Evolutionary conservation across 805 yeast species (phyloP), one percentile per base, ranked within the genome.

Genomic region (Hanseniaspora taiwanica): DNA sequence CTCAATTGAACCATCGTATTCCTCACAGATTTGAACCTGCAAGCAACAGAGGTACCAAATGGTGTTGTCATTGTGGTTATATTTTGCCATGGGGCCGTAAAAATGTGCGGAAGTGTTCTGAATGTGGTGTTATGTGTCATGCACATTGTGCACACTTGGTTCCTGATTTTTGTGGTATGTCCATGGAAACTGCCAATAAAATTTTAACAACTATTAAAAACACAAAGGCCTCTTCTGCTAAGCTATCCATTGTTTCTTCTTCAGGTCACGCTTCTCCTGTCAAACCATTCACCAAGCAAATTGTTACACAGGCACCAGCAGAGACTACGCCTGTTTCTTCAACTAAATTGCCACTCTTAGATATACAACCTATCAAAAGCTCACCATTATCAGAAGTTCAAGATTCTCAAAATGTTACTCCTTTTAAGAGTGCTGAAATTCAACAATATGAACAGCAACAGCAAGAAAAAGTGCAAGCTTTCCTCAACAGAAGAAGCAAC

Each of bases 11-110:
- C 54, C 97, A 91, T 59, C 81, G 94, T 48, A 91, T 91, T 50
- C 98, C 98, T 27, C 99, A 91, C 58, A 76, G 96, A 57, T 89
- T 89, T 58, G 95, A 83, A 49, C 87, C 89, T n/a, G 74, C 77
- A 21, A 72, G 91, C 14, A 91, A 91, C 55, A 78, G 86, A 62
- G 93, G 96, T 52, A 93, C 99, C 2, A 87, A 89, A 56, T 91
- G 99, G 99, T 91, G 99, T 64, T 91, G 97, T 52, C 99, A 91
- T 58, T 91, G 99, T 71, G 99, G 99, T 45, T 85, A 85, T 56
- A 78, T 91, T 39, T 68, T 91, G 46, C 97, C 98, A 14, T 80
- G 96, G 81, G 95, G 97, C 40, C 76, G 80, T 53, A 86, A 85
- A 59, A 86, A 83, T 51, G 93, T 87, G 9, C 72, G 96, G 39